These are phyloP conservation scores for Monosporascus sp. DNA, from an alignment of 2,329 filamentous ascomycete genomes.

Conservation along the genomic window DNA sequence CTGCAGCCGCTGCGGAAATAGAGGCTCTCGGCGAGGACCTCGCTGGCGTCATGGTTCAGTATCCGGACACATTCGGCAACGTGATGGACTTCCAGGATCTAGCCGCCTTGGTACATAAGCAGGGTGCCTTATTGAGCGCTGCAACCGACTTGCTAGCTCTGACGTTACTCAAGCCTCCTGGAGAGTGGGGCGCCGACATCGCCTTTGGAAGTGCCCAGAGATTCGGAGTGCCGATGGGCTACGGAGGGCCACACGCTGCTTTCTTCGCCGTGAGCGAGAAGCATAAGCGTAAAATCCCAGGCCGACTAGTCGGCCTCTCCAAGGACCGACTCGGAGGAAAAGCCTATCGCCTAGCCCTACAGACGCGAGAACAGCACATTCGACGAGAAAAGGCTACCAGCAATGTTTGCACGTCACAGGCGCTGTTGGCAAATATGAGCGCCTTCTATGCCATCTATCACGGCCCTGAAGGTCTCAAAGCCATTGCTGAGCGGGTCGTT, in stretches of 20 bases:
- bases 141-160: slow-evolving; percentile 86
- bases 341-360: slow-evolving; percentile 77
- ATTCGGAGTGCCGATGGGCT: slow-evolving; percentile 87
- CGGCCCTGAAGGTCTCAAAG: slow-evolving; percentile 74
- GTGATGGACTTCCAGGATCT: slow-evolving; percentile 69
- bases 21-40: slow-evolving; percentile 73
- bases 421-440: slow-evolving; percentile 90
- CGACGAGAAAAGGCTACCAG: slow-evolving; percentile 93
- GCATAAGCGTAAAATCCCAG: slow-evolving; percentile 91
- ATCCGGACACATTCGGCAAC: slow-evolving; percentile 82
- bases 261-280: slow-evolving; percentile 92
- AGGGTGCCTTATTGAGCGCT: slow-evolving; percentile 75
- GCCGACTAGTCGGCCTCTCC: slow-evolving; percentile 82
- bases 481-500: slow-evolving; percentile 74
- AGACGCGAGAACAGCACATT: slow-evolving; percentile 95
- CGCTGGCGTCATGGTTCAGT: slow-evolving; percentile 89
- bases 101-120: slow-evolving; percentile 70
- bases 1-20: slow-evolving; percentile 56
- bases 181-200: slow-evolving; percentile 92
- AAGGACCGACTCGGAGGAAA: slow-evolving; percentile 81
- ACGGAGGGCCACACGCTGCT: slow-evolving; percentile 89
- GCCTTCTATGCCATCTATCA: slow-evolving; percentile 94
- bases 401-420: slow-evolving; percentile 95
- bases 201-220: slow-evolving; percentile 90
- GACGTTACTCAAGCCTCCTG: slow-evolving; percentile 81